Conservation (phyloP, 352 stramenopile species). For the Phytophthora megakarya region DNA sequence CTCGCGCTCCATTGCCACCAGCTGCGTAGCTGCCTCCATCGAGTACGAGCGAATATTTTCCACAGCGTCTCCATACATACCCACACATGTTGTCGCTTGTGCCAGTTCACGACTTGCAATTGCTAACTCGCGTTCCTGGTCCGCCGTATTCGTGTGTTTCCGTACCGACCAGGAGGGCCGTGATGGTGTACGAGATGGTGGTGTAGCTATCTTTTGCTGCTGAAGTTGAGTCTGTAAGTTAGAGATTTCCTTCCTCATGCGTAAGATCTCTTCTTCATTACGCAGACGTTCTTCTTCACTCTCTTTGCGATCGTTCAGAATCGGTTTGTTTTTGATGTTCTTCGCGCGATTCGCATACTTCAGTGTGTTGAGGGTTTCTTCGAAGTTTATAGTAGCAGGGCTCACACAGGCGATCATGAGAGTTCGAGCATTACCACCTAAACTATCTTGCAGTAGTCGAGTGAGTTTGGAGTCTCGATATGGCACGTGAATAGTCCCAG, state of each 20-base stretch:
- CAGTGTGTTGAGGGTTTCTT: constrained; percentile 98
- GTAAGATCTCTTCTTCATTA: constrained; percentile 59
- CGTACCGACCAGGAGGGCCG: constrained; percentile 12
- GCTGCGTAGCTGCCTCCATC: constrained; percentile 67
- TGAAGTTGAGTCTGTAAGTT: constrained; percentile 72
- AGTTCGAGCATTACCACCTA: constrained; percentile 90
- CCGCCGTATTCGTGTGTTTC: constrained; percentile 8
- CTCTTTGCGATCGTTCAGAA: constrained; percentile 92
- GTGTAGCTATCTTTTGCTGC: constrained; percentile 40
- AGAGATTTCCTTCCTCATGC: constrained; percentile 82
- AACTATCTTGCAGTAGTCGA: constrained; percentile 83
- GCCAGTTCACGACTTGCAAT: constrained; percentile 37
- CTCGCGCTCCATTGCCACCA: constrained; percentile 81
- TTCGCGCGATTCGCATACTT: constrained; percentile 99
- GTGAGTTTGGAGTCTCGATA: constrained; percentile 94
- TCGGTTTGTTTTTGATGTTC: constrained; percentile 99
- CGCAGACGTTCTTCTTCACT: constrained; percentile 54
- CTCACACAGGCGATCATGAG: constrained; percentile 92
- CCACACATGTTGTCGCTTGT: constrained; percentile 46
- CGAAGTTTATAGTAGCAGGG: constrained; percentile 80
- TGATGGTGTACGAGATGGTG: constrained; percentile 23
- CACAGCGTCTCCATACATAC: constrained; percentile 50
- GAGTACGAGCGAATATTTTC: constrained; percentile 61
- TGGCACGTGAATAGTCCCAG: constrained; percentile 68
- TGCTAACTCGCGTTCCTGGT: constrained; percentile 17